Evolutionary conservation across 257 asterid species (phyloP).

Genomic region (Gynochthodes officinalis): DNA sequence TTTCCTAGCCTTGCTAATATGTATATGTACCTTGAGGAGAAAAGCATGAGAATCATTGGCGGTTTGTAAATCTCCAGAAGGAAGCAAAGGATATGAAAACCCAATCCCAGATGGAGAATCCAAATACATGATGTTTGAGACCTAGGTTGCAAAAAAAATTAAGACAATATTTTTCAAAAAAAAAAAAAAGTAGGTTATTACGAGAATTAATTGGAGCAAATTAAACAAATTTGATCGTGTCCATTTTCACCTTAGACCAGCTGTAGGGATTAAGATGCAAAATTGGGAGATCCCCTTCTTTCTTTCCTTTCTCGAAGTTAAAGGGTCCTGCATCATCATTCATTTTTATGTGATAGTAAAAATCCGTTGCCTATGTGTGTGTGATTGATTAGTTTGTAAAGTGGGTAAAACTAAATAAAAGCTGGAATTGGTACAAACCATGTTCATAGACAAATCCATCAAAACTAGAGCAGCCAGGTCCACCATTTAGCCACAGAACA

Average conservation of each 20-base stretch:
- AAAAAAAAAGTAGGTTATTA: too few species aligned
- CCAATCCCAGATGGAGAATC: conserved; percentile 67
- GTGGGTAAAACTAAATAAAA: too few species aligned
- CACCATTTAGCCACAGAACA: conserved; percentile 64
- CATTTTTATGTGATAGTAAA: not conserved
- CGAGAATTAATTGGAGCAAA: not conserved
- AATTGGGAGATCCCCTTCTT: conserved; percentile 37
- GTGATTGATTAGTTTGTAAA: too few species aligned
- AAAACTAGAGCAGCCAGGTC: conserved; percentile 65
- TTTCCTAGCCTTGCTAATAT: too few species aligned
- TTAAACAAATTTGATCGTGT: not conserved
- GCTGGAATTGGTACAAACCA: conserved; percentile 22
- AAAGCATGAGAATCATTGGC: conserved; percentile 50
- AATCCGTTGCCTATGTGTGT: too few species aligned
- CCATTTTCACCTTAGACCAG: conserved; percentile 51
- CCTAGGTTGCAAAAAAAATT: conserved; percentile 22
- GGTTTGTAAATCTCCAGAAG: conserved; percentile 46
- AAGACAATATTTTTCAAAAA: not conserved
- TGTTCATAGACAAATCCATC: conserved; percentile 70
- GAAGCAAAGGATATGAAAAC: conserved; percentile 41
- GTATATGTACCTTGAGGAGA: conserved; percentile 60
- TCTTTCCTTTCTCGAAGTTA: conserved; percentile 47
- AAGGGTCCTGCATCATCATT: conserved; percentile 45
- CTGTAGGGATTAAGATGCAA: conserved; percentile 51
- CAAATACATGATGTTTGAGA: conserved; percentile 48